Percentiles rank a stretch among this genome's conserved stretches.
Evolutionary conservation across 2,329 filamentous ascomycete genomes (phyloP).

Genomic region (Cytospora paraplurivora): DNA sequence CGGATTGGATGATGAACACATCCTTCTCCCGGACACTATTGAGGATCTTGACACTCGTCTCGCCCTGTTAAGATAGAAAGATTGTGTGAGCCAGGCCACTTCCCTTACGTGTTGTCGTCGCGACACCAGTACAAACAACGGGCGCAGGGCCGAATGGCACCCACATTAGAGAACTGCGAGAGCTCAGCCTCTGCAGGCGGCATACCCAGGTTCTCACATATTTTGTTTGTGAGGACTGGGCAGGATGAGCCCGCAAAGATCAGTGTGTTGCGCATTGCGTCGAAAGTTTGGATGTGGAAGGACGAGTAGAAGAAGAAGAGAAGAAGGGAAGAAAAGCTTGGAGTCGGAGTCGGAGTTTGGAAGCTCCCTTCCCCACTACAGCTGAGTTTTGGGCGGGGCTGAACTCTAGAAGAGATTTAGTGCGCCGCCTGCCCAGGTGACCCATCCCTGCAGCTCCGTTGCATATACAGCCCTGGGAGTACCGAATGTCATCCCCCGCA

Average conservation of each 20-base stretch:
- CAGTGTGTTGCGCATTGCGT: conserved; percentile 64
- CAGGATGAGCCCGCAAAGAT: conserved; percentile 70
- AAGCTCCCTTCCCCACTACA: conserved; percentile 2
- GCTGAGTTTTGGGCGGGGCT: conserved; percentile 22
- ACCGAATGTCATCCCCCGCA: too few species aligned
- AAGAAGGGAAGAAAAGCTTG: conserved; percentile 12
- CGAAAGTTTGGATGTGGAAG: conserved; percentile 4
- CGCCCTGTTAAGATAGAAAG: conserved; percentile 52
- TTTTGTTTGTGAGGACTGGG: conserved; percentile 64
- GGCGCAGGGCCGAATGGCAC: conserved; percentile 24
- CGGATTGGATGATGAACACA: conserved; percentile 98
- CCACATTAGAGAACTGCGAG: conserved; percentile 69
- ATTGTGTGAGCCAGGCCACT: conserved; percentile 28
- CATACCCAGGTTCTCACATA: conserved; percentile 71
- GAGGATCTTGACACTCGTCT: conserved; percentile 69
- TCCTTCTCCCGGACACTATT: conserved; percentile 92
- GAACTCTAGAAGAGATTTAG: conserved; percentile 16
- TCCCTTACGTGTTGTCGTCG: conserved; percentile 7
- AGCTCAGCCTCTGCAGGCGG: conserved; percentile 64
- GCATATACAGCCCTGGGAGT: too few species aligned
- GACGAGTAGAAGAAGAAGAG: conserved; percentile 30
- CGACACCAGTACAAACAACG: conserved; percentile 29
- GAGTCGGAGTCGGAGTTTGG: neutral
- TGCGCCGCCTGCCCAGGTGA: neutral
- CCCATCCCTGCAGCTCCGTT: too few species aligned